phyloP scores from a whole-genome alignment of 2,329 filamentous ascomycete genomes.

The Cladosporium velox region DNA sequence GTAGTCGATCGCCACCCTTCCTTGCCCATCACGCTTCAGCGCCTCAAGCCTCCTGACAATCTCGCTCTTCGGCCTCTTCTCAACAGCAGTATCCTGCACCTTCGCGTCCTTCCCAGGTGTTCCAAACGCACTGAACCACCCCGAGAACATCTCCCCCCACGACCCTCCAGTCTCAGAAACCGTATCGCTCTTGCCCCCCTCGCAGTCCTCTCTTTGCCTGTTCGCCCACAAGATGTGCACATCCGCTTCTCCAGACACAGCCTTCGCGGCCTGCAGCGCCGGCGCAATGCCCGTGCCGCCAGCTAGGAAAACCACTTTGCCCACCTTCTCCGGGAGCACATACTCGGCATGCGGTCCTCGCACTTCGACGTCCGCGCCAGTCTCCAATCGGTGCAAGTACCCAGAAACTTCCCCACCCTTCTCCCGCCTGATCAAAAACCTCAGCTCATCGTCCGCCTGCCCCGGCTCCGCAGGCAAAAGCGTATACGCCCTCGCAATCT shows the following conservation, averaged over 20 bases:
- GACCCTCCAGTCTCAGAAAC: constrained; percentile 21
- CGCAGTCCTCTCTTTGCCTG: constrained; percentile 65
- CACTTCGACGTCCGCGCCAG: constrained; percentile 67
- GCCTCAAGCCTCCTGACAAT: constrained; percentile 65
- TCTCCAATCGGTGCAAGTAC: constrained; percentile 68
- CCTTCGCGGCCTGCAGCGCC: constrained; percentile 75
- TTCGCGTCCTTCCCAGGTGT: constrained; percentile 8
- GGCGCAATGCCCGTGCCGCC: constrained; percentile 92
- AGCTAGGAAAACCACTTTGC: constrained; percentile 76
- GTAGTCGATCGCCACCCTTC: constrained; percentile 66
- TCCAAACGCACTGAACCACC: constrained; percentile 17
- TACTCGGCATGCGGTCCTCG: constrained; percentile 76
- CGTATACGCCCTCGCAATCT: constrained; percentile 90
- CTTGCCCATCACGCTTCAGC: constrained; percentile 50
- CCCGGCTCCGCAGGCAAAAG: constrained; percentile 65
- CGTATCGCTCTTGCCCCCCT: constrained; percentile 59
- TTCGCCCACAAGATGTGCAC: constrained; percentile 85
- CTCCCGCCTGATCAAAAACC: constrained; percentile 78
- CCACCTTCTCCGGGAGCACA: constrained; percentile 54
- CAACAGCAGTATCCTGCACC: constrained; percentile 9
- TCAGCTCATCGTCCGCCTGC: constrained; percentile 49
- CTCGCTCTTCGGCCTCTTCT: constrained; percentile 39
- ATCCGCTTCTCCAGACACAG: constrained; percentile 48
- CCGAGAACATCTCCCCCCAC: constrained; percentile 13
- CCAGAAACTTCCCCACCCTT: constrained; percentile 80